phyloP scores from a whole-genome alignment of 2,329 filamentous ascomycete species.

The Pseudogymnoascus verrucosus region DNA sequence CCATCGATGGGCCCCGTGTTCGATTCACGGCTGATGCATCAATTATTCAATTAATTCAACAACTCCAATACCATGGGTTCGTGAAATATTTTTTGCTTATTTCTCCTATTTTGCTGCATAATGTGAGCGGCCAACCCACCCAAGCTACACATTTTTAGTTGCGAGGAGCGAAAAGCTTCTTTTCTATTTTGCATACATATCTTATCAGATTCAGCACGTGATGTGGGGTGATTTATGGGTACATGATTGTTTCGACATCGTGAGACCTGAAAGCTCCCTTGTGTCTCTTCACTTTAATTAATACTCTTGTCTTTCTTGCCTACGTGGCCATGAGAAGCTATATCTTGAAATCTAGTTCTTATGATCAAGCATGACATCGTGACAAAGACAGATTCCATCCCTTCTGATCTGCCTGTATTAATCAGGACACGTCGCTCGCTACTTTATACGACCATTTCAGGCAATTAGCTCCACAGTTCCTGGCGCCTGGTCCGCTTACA shows the following conservation, averaged over 20 bases:
- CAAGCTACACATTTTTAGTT: not conserved
- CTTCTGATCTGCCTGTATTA: not conserved
- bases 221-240: not conserved
- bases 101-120: not conserved
- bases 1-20: slow-evolving; percentile 23
- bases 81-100: not conserved
- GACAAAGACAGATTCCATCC: not conserved
- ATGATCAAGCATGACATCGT: not conserved
- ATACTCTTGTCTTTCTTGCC: not conserved
- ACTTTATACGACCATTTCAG: slow-evolving; percentile 3
- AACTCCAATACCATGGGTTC: not conserved
- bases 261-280: not conserved
- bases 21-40: slow-evolving; percentile 8
- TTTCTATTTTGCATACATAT: not conserved
- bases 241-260: not conserved
- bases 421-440: slow-evolving; percentile 6
- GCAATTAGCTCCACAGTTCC: slow-evolving; percentile 9
- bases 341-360: not conserved
- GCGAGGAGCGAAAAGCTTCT: not conserved
- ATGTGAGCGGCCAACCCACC: not conserved
- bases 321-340: not conserved
- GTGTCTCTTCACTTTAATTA: not conserved
- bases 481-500: slow-evolving; percentile 5
- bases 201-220: not conserved
- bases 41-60: not conserved